phyloP scores from a whole-genome alignment of 139 green algal genomes.

The Tetradesmus lagerheimii region DNA sequence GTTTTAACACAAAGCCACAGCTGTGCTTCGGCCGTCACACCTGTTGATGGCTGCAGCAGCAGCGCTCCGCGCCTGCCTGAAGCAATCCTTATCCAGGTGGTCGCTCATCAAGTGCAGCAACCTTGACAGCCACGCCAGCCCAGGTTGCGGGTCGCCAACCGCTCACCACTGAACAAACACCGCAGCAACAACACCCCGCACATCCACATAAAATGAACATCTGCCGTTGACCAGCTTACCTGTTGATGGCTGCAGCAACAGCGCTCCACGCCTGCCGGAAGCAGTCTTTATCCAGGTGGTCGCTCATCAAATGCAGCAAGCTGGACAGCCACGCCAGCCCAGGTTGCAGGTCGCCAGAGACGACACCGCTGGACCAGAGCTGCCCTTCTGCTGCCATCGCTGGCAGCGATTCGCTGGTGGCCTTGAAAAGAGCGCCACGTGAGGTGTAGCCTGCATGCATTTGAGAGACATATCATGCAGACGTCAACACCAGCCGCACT shows the following conservation, averaged over 20 bases:
- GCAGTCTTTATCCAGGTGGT: conserved; percentile 40
- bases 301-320: conserved; percentile 12
- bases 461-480: not conserved
- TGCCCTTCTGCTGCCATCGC: conserved; percentile 7
- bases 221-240: too few relatives aligned
- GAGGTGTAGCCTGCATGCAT: conserved; percentile 33
- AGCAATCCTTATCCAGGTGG: conserved; percentile 43
- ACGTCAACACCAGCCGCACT: too few relatives aligned
- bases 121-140: not conserved
- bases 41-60: conserved; percentile 43
- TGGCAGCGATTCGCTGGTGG: conserved; percentile 24
- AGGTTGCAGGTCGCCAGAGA: conserved; percentile 41
- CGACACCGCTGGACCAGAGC: conserved; percentile 29
- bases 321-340: conserved; percentile 21
- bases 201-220: too few relatives aligned
- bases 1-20: too few relatives aligned
- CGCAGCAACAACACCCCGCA: too few relatives aligned
- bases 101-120: conserved; percentile 14
- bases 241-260: conserved; percentile 40
- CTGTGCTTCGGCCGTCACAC: too few relatives aligned
- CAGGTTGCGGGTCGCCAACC: conserved; percentile 24
- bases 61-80: conserved; percentile 41
- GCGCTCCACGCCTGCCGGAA: conserved; percentile 44
- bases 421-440: conserved; percentile 24
- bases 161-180: too few relatives aligned